Percentiles rank a stretch among this genome's conserved stretches.
phyloP scores from a whole-genome alignment of 371 early-diverging fungal species.

The Mucor lusitanicus region DNA sequence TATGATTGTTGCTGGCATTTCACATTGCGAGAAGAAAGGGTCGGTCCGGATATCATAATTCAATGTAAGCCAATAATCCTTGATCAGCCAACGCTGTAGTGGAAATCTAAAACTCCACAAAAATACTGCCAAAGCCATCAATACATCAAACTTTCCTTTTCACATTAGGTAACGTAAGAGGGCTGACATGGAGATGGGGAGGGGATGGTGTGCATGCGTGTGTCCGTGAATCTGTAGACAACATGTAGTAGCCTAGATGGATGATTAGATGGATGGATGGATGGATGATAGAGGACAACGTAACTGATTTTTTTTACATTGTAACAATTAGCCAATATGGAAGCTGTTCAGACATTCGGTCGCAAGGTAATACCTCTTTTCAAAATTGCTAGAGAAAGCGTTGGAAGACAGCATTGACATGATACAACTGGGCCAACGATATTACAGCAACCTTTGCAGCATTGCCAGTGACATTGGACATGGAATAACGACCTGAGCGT shows the following conservation, averaged over 20 bases:
- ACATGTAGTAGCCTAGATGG: conserved; percentile 10
- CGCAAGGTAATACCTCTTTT: conserved; percentile 42
- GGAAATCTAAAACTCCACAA: conserved; percentile 3
- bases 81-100: background rate
- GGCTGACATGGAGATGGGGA: background rate
- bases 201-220: background rate
- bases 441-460: background rate
- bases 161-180: conserved; percentile 21
- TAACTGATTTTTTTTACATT: background rate
- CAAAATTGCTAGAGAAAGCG: background rate
- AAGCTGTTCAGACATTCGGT: conserved; percentile 62
- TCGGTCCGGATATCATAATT: background rate
- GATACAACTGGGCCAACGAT: background rate
- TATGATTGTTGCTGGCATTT: too few relatives aligned
- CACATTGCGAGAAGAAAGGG: background rate
- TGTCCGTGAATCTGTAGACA: background rate
- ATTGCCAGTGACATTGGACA: background rate
- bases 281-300: background rate
- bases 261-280: conserved; percentile 10
- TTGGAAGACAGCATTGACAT: background rate
- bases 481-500: background rate
- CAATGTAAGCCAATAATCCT: background rate
- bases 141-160: conserved; percentile 18
- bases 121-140: conserved; percentile 2
- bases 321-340: conserved; percentile 28